These are phyloP conservation scores for Dysphania ambrosioides DNA, from an alignment of 148 eudicot genomes.

Conservation along the genomic window DNA sequence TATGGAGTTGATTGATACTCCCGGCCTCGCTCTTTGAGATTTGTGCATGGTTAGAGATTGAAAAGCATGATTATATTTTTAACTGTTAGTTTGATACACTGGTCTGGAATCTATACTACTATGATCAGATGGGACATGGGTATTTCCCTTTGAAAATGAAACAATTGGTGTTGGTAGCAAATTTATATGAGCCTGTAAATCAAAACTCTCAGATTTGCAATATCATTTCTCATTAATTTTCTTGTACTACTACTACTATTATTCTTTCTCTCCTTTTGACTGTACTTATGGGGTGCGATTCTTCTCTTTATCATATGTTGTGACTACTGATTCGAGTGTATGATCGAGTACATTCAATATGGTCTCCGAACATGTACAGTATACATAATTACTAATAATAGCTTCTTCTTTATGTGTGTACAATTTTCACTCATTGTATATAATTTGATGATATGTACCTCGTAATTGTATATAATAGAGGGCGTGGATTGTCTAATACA, in stretches of 20 bases:
- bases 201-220: not conserved
- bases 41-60: conserved; percentile 3
- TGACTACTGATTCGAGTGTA: not conserved
- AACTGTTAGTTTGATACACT: not conserved
- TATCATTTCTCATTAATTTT: not conserved
- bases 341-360: not conserved
- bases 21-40: conserved; percentile 6
- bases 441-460: no score
- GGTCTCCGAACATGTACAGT: not conserved
- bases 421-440: not conserved
- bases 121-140: not conserved
- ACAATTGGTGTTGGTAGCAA: not conserved
- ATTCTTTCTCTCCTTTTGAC: no score
- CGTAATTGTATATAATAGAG: no score
- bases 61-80: not conserved
- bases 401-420: not conserved
- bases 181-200: not conserved
- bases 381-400: no score
- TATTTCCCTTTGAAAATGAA: no score
- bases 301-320: not conserved
- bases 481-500: no score
- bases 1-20: not conserved
- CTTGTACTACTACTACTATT: no score
- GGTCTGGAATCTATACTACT: not conserved
- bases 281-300: not conserved